Conservation (phyloP, 192 early-diverging fungal species). For the Lobosporangium transversale region DNA sequence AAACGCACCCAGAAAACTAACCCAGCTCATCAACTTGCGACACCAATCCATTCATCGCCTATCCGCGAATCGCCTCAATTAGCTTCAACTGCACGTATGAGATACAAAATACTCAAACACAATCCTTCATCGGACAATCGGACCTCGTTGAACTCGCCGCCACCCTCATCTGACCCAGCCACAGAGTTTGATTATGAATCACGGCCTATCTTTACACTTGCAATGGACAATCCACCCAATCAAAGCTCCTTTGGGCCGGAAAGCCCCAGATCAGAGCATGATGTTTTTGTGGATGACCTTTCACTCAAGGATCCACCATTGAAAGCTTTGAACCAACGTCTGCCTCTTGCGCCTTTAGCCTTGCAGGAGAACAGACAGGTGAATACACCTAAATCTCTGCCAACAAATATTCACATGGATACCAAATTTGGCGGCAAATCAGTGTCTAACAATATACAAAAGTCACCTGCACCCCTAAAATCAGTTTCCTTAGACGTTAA, state of each 20-base stretch:
- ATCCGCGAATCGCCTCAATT: slow-evolving; percentile 15
- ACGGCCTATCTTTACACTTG: slow-evolving; percentile 14
- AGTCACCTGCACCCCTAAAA: too few species aligned
- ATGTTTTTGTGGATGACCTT: slow-evolving; percentile 6
- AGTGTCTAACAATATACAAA: too few species aligned
- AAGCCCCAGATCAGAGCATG: slow-evolving; percentile 22
- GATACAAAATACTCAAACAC: slow-evolving; percentile 42
- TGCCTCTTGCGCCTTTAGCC: slow-evolving; percentile 27
- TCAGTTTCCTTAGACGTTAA: too few species aligned
- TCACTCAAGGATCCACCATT: slow-evolving; percentile 1
- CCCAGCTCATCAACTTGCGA: slow-evolving; percentile 14
- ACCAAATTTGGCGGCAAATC: too few species aligned
- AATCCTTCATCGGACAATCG: slow-evolving; percentile 15
- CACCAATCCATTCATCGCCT: slow-evolving; percentile 30
- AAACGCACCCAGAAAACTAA: background rate
- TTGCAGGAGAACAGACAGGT: slow-evolving; percentile 6
- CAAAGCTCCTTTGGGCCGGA: slow-evolving; percentile 1
- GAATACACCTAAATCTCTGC: background rate
- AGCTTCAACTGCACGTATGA: slow-evolving; percentile 39
- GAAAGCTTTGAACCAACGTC: background rate
- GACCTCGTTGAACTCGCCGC: slow-evolving; percentile 15
- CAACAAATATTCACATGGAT: background rate
- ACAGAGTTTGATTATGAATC: slow-evolving; percentile 30
- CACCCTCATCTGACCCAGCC: slow-evolving; percentile 28
- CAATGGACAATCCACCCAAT: slow-evolving; percentile 7